These are phyloP conservation scores for Hypoxylon sp. DNA, from an alignment of 2,329 filamentous ascomycete genomes.

Conservation along the genomic window DNA sequence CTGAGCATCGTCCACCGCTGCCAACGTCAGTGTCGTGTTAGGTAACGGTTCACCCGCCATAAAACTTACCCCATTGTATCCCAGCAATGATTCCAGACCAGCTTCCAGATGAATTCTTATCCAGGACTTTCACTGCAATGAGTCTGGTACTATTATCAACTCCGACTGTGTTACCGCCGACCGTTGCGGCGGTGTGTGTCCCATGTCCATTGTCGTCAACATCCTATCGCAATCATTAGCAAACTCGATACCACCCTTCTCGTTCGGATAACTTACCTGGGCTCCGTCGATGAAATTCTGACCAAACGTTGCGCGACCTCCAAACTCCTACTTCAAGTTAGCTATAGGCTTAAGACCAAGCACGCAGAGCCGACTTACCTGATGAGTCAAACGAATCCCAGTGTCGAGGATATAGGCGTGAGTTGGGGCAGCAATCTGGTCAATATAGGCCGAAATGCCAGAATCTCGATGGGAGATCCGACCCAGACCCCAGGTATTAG, in stretches of 20 bases:
- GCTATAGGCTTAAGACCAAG: neutral
- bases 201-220: constrained; percentile 51
- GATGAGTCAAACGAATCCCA: constrained; percentile 49
- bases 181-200: constrained; percentile 50
- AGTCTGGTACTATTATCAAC: constrained; percentile 50
- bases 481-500: constrained; percentile 49
- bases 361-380: constrained; percentile 30
- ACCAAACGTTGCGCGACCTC: constrained; percentile 51
- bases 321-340: constrained; percentile 46
- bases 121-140: constrained; percentile 51
- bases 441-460: constrained; percentile 41
- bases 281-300: constrained; percentile 47
- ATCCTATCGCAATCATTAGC: constrained; percentile 37
- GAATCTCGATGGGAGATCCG: constrained; percentile 50
- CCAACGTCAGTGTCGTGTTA: constrained; percentile 19
- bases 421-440: constrained; percentile 34
- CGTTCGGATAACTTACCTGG: constrained; percentile 31
- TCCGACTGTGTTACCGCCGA: constrained; percentile 50
- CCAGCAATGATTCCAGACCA: constrained; percentile 48
- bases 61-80: constrained; percentile 50
- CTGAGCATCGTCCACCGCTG: constrained; percentile 50
- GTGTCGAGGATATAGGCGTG: constrained; percentile 51
- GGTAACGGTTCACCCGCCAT: neutral
- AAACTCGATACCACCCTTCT: neutral
- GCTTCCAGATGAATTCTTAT: constrained; percentile 40